phyloP scores from a whole-genome alignment of 2,329 filamentous ascomycete genomes.

The Cordyceps javanica region DNA sequence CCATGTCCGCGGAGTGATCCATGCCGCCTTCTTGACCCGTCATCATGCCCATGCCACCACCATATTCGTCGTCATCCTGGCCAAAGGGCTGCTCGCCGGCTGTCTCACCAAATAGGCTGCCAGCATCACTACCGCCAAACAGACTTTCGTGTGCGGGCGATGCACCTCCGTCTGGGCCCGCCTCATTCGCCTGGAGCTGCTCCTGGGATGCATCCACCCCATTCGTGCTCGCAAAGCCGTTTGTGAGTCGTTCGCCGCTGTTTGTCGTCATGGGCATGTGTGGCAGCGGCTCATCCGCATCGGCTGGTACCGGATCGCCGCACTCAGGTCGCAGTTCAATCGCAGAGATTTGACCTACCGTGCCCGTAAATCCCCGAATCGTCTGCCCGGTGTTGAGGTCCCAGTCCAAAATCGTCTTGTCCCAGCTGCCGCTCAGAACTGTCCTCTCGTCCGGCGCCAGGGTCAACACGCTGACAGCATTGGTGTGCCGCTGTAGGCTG shows the following conservation, averaged over 20 bases:
- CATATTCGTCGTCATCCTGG: slow-evolving; percentile 80
- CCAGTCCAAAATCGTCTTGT: slow-evolving; percentile 92
- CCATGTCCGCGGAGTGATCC: slow-evolving; percentile 38
- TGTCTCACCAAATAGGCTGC: slow-evolving; percentile 83
- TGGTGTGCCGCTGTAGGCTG: slow-evolving; percentile 75
- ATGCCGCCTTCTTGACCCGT: slow-evolving; percentile 34
- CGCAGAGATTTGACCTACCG: slow-evolving; percentile 76
- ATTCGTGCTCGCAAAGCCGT: slow-evolving; percentile 28
- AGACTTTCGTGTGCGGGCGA: slow-evolving; percentile 72
- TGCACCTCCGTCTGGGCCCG: slow-evolving; percentile 35
- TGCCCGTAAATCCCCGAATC: slow-evolving; percentile 69
- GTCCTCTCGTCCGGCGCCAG: slow-evolving; percentile 80
- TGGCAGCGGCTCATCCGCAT: slow-evolving; percentile 51
- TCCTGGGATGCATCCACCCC: slow-evolving; percentile 28
- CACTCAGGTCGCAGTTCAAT: slow-evolving; percentile 79
- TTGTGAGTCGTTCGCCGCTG: slow-evolving; percentile 52
- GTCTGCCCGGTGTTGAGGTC: slow-evolving; percentile 81
- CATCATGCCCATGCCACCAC: slow-evolving; percentile 60
- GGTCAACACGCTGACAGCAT: slow-evolving; percentile 82
- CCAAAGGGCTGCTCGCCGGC: slow-evolving; percentile 58
- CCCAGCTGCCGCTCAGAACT: slow-evolving; percentile 90
- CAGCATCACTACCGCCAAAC: slow-evolving; percentile 72
- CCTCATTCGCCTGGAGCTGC: slow-evolving; percentile 21
- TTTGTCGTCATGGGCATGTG: slow-evolving; percentile 69
- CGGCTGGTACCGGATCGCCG: slow-evolving; percentile 67